Evolutionary conservation across 2,329 filamentous ascomycete species (phyloP).

Genomic region (Fusarium xylarioides): DNA sequence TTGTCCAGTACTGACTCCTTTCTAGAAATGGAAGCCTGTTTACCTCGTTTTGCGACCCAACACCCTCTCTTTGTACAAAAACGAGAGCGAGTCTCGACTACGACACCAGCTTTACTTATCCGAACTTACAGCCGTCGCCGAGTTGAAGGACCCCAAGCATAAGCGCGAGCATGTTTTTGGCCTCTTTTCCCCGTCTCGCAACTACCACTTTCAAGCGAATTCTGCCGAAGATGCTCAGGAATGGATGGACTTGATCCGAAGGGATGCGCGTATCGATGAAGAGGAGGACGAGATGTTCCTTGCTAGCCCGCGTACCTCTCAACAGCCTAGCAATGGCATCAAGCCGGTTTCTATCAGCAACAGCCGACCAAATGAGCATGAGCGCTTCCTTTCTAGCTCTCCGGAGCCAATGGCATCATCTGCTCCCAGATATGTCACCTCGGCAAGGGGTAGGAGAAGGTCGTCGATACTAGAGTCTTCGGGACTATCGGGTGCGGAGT

Average conservation of each 20-base stretch:
- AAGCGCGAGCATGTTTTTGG: constrained; percentile 90
- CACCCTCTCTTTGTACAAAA: constrained; percentile 90
- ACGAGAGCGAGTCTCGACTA: constrained; percentile 87
- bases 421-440: constrained; percentile 46
- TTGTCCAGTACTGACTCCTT: constrained; percentile 33
- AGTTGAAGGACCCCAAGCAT: constrained; percentile 88
- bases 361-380: constrained; percentile 47
- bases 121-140: constrained; percentile 89
- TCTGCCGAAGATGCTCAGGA: constrained; percentile 79
- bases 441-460: constrained; percentile 55
- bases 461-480: constrained; percentile 74
- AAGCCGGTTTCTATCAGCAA: constrained; percentile 29
- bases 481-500: constrained; percentile 68
- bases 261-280: constrained; percentile 84
- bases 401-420: constrained; percentile 62
- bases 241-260: constrained; percentile 86
- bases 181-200: constrained; percentile 88
- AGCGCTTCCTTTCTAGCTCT: constrained; percentile 64
- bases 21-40: constrained; percentile 86
- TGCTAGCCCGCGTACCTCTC: constrained; percentile 68
- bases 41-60: constrained; percentile 92
- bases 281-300: constrained; percentile 86
- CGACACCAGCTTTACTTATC: constrained; percentile 87
- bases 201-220: constrained; percentile 86
- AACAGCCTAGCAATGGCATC: constrained; percentile 51